Base-by-base conservation (phyloP, 2,329 filamentous ascomycete genomes). In the Fusarium guadeloupense region DNA sequence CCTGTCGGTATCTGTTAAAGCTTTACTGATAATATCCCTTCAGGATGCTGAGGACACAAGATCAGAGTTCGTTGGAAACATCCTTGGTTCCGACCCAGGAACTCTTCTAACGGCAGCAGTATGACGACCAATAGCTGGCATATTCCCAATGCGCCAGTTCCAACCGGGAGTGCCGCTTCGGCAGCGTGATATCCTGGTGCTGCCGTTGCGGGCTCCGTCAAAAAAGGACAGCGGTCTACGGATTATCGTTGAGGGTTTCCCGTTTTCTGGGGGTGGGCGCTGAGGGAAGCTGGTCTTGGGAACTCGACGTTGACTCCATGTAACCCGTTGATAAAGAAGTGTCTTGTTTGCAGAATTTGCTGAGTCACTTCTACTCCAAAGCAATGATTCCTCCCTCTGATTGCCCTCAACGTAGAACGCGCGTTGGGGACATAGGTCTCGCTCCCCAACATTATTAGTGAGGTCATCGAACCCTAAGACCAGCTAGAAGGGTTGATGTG, bases 21-120 rank as follows among this genome's bases (percentile, higher is more conserved):
- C 8, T 42, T 42, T 42, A 42, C 39, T 42, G 25, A 42, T 42
- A 42, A 42, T 42, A 42, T 31, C 39, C 39, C 39, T 42, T 25
- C 25, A 42, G 39, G 39, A 42, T 31, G 39, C 39, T 42, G 39
- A 42, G 39, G 39, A 6, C 39, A 31, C 12, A 31, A 42, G 39
- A 42, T 31, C 39, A 42, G 0, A 42, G 39, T 42, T 42, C 39
- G 39, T 42, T 42, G 12, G 39, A 42, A 42, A 42, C 9, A 42
- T 42, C 39, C 39, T 31, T 42, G 25, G 39, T 42, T 42, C 39
- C 39, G 39, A 19, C 39, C 39, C 25, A 31, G 39, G 20, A 31
- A 16, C 39, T 31, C 39, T 42, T 42, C 39, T 42, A 42, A 42
- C 16, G 39, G 39, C 39, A 42, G 39, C 39, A 42, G 39, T 42